Base-by-base conservation (phyloP, 169 alveolate species). In the Plasmodium ovale region DNA sequence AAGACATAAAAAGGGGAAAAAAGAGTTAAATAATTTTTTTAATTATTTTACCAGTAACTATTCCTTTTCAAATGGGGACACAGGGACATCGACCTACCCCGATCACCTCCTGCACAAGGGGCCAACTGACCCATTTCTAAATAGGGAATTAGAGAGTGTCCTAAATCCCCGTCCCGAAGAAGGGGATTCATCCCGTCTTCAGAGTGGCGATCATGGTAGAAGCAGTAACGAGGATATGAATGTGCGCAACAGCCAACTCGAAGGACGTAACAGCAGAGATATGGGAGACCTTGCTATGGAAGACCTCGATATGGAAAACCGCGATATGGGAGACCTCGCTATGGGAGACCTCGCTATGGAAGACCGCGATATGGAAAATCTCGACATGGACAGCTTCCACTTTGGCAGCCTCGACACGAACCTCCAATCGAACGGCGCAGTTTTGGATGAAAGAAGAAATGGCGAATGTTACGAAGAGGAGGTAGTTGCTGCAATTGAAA, bases 11-110 rank as follows among this genome's bases (percentile, higher is more conserved):
- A 31, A 62, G 3, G 91, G 44, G 14, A 21, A 59, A 25, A 51
- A 60, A 44, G 39, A 23, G 3, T 27, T 64, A 31, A 54, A 69
- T 62, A 51, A 54, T 19, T 85, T 85, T 85, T 85, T 85, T 85
- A 87, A 68, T 25, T 16, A 69, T 29, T 67, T 58, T 27, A 5
- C 56, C 14, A 70, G 12, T 19, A 23, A 58, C 27, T 19, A 14
- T 37, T 12, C n/a, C 27, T 19, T 10, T 37, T 14, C 12, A 5
- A 47, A 47, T 47, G 56, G 56, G 16, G 16, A 47, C 12, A 2
- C 12, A 14, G 16, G 16, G 12, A 47, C 12, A 21, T n/a, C 12
- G 4, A 47, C 23, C 12, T 14, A 47, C 12, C 12, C 12, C 16
- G 56, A 47, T 0, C 10, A 44, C 16, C 4, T 12, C 10, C 21